phyloP scores from a whole-genome alignment of 345 rosid species.

The Lenwebbia sp. region DNA sequence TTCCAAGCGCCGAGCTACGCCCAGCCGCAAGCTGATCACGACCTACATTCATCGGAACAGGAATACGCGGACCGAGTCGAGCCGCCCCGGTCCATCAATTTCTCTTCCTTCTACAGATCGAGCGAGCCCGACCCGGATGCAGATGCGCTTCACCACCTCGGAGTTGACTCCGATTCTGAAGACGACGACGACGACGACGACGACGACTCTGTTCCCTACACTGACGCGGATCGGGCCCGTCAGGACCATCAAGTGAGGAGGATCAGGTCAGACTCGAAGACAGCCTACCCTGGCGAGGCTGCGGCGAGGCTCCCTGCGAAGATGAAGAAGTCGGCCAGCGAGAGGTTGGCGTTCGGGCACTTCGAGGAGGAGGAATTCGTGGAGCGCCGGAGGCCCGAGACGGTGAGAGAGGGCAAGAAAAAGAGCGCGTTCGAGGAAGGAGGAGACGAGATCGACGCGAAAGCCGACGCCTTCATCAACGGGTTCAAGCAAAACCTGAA shows the following conservation, averaged over 20 bases:
- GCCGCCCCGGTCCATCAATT: constrained; percentile 31
- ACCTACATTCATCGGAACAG: background rate
- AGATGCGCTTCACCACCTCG: background rate
- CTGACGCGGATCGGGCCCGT: background rate
- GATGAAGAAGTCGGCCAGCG: constrained; percentile 72
- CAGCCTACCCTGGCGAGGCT: background rate
- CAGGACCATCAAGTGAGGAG: constrained; percentile 18
- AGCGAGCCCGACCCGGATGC: constrained; percentile 11
- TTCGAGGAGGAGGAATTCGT: background rate
- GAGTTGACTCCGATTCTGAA: background rate
- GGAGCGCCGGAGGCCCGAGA: constrained; percentile 5
- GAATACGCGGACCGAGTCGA: background rate
- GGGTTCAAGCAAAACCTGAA: constrained; percentile 31
- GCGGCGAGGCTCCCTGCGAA: constrained; percentile 6
- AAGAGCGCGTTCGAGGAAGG: background rate
- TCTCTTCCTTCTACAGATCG: constrained; percentile 22
- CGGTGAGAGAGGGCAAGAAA: constrained; percentile 4
- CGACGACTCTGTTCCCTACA: background rate
- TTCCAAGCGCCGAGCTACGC: constrained; percentile 1
- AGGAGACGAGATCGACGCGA: constrained; percentile 24
- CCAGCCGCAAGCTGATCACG: background rate
- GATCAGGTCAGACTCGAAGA: constrained; percentile 30
- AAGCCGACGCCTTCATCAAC: constrained; percentile 49
- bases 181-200: background rate
- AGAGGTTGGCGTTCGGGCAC: constrained; percentile 12